Evolutionary conservation across 495 filamentous ascomycete genomes (phyloP).

Genomic region (Aspergillus campestris): DNA sequence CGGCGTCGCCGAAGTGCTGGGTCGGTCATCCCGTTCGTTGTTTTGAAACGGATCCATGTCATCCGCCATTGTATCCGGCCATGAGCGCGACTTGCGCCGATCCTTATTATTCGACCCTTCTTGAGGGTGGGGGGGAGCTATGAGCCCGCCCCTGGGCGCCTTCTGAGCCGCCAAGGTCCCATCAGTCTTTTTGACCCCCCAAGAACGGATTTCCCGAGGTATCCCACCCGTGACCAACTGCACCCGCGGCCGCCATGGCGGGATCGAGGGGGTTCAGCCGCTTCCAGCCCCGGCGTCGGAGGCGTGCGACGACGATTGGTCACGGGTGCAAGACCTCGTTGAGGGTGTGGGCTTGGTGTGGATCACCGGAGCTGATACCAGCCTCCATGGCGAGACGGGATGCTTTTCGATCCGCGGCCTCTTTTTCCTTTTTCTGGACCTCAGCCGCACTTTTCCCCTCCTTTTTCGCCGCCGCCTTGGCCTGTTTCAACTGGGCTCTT

Average conservation of each 20-base stretch:
- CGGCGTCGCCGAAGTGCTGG: conserved; percentile 1
- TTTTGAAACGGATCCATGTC: not conserved
- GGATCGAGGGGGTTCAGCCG: conserved; percentile 25
- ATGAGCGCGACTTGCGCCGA: too few species aligned
- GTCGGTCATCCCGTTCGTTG: not conserved
- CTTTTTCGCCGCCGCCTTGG: conserved; percentile 55
- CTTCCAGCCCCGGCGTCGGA: conserved; percentile 17
- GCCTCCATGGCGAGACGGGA: conserved; percentile 53
- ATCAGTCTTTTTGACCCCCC: conserved; percentile 39
- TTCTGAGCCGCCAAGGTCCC: conserved; percentile 44
- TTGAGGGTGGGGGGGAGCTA: too few species aligned
- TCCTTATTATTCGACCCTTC: too few species aligned
- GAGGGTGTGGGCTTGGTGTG: conserved; percentile 69
- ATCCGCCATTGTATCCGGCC: too few species aligned
- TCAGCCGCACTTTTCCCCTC: conserved; percentile 45
- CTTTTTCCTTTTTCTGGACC: conserved; percentile 37
- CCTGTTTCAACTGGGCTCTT: conserved; percentile 61
- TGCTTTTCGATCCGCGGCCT: conserved; percentile 44
- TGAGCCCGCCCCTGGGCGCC: conserved; percentile 30
- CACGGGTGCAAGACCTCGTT: conserved; percentile 49
- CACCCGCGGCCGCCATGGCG: conserved; percentile 35
- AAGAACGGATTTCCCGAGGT: conserved; percentile 46
- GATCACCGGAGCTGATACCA: conserved; percentile 77
- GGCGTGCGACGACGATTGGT: conserved; percentile 9
- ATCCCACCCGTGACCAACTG: conserved; percentile 57